phyloP scores from a whole-genome alignment of 805 yeast species.

The Ogataea corticis region DNA sequence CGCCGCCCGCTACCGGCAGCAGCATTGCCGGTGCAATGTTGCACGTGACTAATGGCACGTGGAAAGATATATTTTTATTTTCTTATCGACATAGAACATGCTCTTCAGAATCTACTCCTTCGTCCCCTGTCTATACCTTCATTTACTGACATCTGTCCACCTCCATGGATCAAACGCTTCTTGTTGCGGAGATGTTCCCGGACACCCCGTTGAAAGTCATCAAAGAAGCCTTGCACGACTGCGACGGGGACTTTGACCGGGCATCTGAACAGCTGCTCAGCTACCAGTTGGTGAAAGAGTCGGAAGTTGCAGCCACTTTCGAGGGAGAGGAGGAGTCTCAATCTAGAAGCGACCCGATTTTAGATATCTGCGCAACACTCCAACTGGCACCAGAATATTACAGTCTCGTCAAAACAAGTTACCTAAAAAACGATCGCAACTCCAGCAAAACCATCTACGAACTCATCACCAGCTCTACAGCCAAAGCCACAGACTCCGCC shows the following conservation, averaged over 20 bases:
- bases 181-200: conserved; percentile 48
- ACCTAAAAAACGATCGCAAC: conserved; percentile 12
- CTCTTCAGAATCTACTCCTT: no score
- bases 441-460: conserved; percentile 19
- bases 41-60: no score
- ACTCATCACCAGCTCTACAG: conserved; percentile 12
- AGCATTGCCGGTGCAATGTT: no score
- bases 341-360: no score
- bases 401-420: conserved; percentile 14
- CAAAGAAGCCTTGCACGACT: conserved; percentile 30
- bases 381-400: conserved; percentile 1
- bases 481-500: not conserved
- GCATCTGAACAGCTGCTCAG: conserved; percentile 34
- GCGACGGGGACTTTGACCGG: conserved; percentile 34
- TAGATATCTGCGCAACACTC: conserved; percentile 10
- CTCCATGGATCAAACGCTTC: conserved; percentile 9
- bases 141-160: no score
- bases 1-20: no score
- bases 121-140: no score
- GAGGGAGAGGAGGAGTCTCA: no score
- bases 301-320: not conserved
- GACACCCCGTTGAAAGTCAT: conserved; percentile 35
- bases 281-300: conserved; percentile 19
- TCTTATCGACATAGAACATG: no score
- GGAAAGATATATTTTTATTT: no score